Percentiles rank a stretch among this genome's conserved stretches.
Conservation (phyloP, 441 rosid species). For the Corymbia calophylla region DNA sequence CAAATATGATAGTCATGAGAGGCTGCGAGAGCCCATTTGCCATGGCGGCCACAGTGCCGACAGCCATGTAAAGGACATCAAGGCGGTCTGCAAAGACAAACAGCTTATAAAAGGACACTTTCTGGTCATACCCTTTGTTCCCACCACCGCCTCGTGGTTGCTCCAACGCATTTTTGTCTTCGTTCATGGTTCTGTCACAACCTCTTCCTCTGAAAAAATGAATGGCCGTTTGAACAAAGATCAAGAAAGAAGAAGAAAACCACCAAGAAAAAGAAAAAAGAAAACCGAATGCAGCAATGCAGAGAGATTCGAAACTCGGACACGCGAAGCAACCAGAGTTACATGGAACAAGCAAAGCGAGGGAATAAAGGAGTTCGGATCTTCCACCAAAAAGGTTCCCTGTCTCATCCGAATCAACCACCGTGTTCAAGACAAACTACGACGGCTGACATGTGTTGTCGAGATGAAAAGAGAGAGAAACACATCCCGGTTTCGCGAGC, state of each 20-base stretch:
- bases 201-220: neutral
- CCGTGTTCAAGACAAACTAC: neutral
- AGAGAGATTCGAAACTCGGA: neutral
- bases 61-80: conserved; percentile 35
- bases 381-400: neutral
- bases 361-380: neutral
- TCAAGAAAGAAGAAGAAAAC: neutral
- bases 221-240: neutral
- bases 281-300: neutral
- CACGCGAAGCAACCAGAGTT: neutral
- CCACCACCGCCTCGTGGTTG: neutral
- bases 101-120: conserved; percentile 38
- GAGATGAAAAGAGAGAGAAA: neutral
- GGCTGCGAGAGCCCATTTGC: conserved; percentile 59
- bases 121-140: conserved; percentile 15
- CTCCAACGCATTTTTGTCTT: neutral
- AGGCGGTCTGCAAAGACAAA: conserved; percentile 44
- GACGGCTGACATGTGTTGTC: neutral
- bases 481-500: neutral
- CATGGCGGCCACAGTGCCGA: conserved; percentile 16
- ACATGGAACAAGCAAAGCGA: neutral
- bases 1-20: conserved; percentile 33
- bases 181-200: neutral
- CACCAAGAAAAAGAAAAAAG: neutral
- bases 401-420: neutral